Evolutionary conservation across 108 stramenopile species (phyloP).

Genomic region (Craspedostauros australis): DNA sequence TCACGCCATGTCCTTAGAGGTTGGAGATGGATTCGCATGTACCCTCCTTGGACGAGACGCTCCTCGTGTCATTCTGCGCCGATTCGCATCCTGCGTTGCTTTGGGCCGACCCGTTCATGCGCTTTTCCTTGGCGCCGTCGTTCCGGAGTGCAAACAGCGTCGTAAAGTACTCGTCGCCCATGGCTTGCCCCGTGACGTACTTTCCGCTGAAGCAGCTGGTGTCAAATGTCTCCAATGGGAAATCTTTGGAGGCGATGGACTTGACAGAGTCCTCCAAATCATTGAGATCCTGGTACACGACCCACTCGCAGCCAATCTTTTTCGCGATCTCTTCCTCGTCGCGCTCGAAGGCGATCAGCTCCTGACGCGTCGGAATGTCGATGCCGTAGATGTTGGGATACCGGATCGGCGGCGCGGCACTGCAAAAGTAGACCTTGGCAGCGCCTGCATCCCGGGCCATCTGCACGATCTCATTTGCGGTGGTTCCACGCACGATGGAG

Average conservation of each 20-base stretch:
- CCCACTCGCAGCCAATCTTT: conserved; percentile 90
- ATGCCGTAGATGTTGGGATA: conserved; percentile 99
- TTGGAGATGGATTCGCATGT: conserved; percentile 5
- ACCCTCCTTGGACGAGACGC: background rate
- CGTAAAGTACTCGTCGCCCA: conserved; percentile 72
- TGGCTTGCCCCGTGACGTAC: conserved; percentile 88
- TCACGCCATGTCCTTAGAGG: no score
- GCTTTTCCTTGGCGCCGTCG: conserved; percentile 58
- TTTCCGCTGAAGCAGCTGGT: conserved; percentile 93
- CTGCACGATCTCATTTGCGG: conserved; percentile 93
- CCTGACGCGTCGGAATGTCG: conserved; percentile 94
- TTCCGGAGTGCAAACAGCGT: conserved; percentile 69
- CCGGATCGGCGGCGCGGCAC: conserved; percentile 96
- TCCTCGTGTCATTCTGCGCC: conserved; percentile 58
- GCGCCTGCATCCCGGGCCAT: conserved; percentile 99
- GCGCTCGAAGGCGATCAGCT: conserved; percentile 91
- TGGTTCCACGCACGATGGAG: conserved; percentile 96
- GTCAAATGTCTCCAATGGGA: conserved; percentile 62
- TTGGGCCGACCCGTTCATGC: conserved; percentile 33
- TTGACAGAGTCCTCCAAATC: conserved; percentile 73
- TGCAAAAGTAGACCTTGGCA: conserved; percentile 88
- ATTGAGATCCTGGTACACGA: conserved; percentile 70
- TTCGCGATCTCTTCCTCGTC: conserved; percentile 83
- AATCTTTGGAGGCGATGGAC: conserved; percentile 12
- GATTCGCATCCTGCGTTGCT: conserved; percentile 77